Base-by-base conservation (phyloP, 1,284 basidiomycete genomes). In the Microbotryum lychnidis-dioicae region DNA sequence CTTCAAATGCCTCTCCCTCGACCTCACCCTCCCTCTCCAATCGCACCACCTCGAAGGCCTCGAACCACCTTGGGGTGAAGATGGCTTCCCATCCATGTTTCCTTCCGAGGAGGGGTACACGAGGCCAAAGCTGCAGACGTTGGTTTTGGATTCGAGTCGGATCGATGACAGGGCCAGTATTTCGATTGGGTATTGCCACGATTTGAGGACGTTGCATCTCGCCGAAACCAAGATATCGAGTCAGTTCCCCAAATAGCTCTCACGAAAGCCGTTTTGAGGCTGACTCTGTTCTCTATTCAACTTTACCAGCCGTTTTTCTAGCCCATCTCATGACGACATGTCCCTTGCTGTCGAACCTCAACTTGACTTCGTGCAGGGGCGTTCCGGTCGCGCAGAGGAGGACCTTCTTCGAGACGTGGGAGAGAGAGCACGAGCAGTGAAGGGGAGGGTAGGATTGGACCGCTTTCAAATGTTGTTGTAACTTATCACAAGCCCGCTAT, bases 291-390 rank as follows among this genome's bases (percentile, higher is more conserved):
- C 0, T 42, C 21, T 31, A 8, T 1, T 31, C 31, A 8, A 31
- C 31, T 5, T 33, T 42, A 10, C 10, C 57, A 70, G 69, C 64
- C 10, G 33, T 25, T 2, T 63, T 63, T 37, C 57, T 70, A 21
- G 33, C 54, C 4, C 46, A 52, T 2, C 50, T 70, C 18, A 56
- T 70, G 23, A 18, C 25, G 6, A 8, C 54, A 7, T 69, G 66
- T 31, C 68, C 66, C 0, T n/a, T 54, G 14, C 50, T 70, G 10
- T 44, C 46, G 4, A 52, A 51, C 20, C 56, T 70, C 49, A 69
- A 70, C 50, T 50, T 70, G 9, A 70, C 68, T 2, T 62, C 59
- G 3, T 69, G 66, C 42, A 52, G 69, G 1, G 69, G 69, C 8
- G 44, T 70, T 0, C 66, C 69, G 0, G 63, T 70, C 12, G 45